A percentile compares a stretch with the other conserved stretches of the same genome.
Evolutionary conservation across 495 filamentous ascomycete species (phyloP).

Genomic region (Xeromyces bisporus): DNA sequence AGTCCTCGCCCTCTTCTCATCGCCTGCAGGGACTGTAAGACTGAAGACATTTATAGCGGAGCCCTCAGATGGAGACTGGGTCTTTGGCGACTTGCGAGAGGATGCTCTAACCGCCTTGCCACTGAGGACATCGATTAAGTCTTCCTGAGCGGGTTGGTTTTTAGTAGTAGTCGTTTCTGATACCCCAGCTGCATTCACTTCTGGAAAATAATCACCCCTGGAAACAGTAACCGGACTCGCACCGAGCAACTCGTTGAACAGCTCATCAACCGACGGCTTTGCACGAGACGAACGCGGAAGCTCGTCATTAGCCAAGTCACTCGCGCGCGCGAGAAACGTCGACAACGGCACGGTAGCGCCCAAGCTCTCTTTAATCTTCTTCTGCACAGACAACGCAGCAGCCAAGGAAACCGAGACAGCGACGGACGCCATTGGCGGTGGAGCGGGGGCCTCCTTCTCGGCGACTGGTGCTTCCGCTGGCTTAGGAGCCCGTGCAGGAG

Average conservation of each 20-base stretch:
- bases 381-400: conserved; percentile 62
- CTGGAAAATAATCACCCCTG: conserved; percentile 50
- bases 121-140: conserved; percentile 38
- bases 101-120: background rate
- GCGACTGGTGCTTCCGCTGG: conserved; percentile 21
- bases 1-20: conserved; percentile 60
- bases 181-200: conserved; percentile 44
- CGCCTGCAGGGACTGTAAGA: conserved; percentile 52
- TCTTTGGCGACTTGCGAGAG: conserved; percentile 1
- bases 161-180: conserved; percentile 7
- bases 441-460: conserved; percentile 19
- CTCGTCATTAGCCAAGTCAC: conserved; percentile 69
- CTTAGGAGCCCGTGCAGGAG: conserved; percentile 24
- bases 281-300: conserved; percentile 47
- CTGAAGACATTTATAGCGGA: conserved; percentile 62
- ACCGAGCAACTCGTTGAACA: conserved; percentile 80
- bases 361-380: conserved; percentile 53
- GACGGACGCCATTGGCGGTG: conserved; percentile 19
- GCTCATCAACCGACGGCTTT: conserved; percentile 54
- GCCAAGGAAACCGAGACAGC: conserved; percentile 60
- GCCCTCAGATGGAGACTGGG: conserved; percentile 11
- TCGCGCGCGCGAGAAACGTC: conserved; percentile 70
- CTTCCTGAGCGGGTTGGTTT: conserved; percentile 18
- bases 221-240: conserved; percentile 38
- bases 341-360: conserved; percentile 70